These are phyloP conservation scores for Quercus parvula DNA, from an alignment of 306 rosid species.

Conservation along the genomic window DNA sequence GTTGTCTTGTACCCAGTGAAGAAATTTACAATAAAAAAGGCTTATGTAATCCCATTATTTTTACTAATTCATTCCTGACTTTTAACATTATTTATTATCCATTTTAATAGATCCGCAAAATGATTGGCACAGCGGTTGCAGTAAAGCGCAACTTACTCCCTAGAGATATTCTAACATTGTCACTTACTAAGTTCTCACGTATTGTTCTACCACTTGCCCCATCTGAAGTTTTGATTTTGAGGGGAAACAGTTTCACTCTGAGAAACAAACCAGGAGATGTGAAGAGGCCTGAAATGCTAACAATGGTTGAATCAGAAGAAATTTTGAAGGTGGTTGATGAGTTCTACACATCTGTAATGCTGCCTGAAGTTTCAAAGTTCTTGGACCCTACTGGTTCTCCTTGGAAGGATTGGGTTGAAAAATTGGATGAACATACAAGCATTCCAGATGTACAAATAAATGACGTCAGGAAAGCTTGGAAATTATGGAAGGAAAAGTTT, in stretches of 20 bases:
- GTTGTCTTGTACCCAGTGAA: neutral
- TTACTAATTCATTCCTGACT: slow-evolving; percentile 3
- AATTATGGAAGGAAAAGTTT: slow-evolving; percentile 58
- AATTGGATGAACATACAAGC: slow-evolving; percentile 60
- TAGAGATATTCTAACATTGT: slow-evolving; percentile 53
- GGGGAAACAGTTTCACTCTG: slow-evolving; percentile 61
- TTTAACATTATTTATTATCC: slow-evolving; percentile 4
- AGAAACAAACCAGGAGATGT: slow-evolving; percentile 48
- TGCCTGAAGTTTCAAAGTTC: slow-evolving; percentile 68
- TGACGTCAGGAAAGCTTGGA: slow-evolving; percentile 76
- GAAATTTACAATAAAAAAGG: neutral
- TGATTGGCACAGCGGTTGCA: slow-evolving; percentile 88
- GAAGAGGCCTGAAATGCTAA: slow-evolving; percentile 66
- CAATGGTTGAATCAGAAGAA: slow-evolving; percentile 71
- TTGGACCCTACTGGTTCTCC: slow-evolving; percentile 73
- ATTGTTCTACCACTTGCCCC: slow-evolving; percentile 84
- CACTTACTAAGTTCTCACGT: slow-evolving; percentile 68
- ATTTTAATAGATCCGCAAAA: slow-evolving; percentile 72
- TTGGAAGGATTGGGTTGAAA: slow-evolving; percentile 81
- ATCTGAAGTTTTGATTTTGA: slow-evolving; percentile 65
- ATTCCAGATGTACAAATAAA: slow-evolving; percentile 60
- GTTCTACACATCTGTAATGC: slow-evolving; percentile 64
- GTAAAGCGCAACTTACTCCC: slow-evolving; percentile 81
- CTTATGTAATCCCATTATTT: neutral
- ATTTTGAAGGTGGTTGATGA: slow-evolving; percentile 58